Conservation (phyloP, 345 rosid species). For the Aurinia saxatilis region DNA sequence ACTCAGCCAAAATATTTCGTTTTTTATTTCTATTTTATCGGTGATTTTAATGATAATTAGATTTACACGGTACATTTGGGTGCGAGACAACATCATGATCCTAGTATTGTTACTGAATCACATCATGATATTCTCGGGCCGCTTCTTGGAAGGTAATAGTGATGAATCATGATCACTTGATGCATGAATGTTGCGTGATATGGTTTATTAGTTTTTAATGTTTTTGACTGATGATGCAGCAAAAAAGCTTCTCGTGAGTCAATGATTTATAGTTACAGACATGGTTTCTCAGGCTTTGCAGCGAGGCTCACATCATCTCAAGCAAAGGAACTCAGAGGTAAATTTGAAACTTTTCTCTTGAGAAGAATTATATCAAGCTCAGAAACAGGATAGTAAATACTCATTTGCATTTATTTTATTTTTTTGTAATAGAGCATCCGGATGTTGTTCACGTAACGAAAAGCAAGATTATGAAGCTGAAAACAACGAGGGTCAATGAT, state of each 20-base stretch:
- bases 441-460: slow-evolving; percentile 49
- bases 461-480: slow-evolving; percentile 44
- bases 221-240: slow-evolving; percentile 33
- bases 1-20: background rate
- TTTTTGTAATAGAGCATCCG: slow-evolving; percentile 35
- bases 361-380: background rate
- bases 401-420: background rate
- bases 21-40: background rate
- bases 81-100: slow-evolving; percentile 42
- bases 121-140: slow-evolving; percentile 63
- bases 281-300: slow-evolving; percentile 75
- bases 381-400: background rate
- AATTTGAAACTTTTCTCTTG: background rate
- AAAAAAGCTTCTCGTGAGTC: slow-evolving; percentile 38
- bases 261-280: slow-evolving; percentile 67
- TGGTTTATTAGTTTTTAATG: slow-evolving; percentile 1
- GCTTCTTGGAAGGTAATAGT: slow-evolving; percentile 62
- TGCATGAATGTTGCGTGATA: background rate
- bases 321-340: slow-evolving; percentile 50
- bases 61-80: slow-evolving; percentile 65
- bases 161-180: background rate
- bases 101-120: slow-evolving; percentile 34
- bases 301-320: slow-evolving; percentile 55
- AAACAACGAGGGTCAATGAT: slow-evolving; percentile 63
- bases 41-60: slow-evolving; percentile 26